phyloP scores from a whole-genome alignment of 1,284 basidiomycete genomes.

The Ustilago lituana region DNA sequence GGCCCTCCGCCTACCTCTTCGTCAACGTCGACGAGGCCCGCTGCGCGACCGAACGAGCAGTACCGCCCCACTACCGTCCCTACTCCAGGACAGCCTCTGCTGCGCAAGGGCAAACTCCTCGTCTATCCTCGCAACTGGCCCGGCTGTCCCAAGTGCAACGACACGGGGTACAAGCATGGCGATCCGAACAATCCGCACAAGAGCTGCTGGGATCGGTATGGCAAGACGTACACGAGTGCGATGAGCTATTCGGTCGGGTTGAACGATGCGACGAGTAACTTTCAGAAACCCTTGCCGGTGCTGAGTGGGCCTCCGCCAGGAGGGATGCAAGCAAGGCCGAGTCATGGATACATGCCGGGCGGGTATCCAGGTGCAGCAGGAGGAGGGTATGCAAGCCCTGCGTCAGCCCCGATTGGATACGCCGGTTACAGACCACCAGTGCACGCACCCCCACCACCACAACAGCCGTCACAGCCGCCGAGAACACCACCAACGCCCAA shows the following conservation, averaged over 20 bases:
- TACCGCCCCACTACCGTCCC: conserved; percentile 46
- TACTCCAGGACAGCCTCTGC: conserved; percentile 41
- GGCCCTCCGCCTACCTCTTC: conserved; percentile 12
- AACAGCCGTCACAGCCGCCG: neutral
- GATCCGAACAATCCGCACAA: conserved; percentile 49
- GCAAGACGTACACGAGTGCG: conserved; percentile 37
- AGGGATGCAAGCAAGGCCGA: conserved; percentile 5
- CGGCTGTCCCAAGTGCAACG: conserved; percentile 49
- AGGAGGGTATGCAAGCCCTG: conserved; percentile 4
- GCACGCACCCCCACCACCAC: conserved; percentile 5
- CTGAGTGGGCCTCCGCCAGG: conserved; percentile 5
- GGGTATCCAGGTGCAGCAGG: conserved; percentile 35
- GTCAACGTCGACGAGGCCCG: conserved; percentile 11
- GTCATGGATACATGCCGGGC: conserved; percentile 32
- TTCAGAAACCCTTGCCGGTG: conserved; percentile 45
- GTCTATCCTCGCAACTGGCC: conserved; percentile 44
- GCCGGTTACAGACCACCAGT: conserved; percentile 4
- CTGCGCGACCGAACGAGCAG: conserved; percentile 9
- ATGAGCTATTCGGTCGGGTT: conserved; percentile 45
- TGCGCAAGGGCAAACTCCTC: conserved; percentile 48
- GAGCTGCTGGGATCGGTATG: conserved; percentile 52
- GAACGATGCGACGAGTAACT: conserved; percentile 11
- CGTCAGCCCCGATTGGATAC: neutral
- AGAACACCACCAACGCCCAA: conserved; percentile 8
- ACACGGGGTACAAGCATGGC: conserved; percentile 51